Conservation (phyloP, 129 eudicot species). For the Logfia minima region DNA sequence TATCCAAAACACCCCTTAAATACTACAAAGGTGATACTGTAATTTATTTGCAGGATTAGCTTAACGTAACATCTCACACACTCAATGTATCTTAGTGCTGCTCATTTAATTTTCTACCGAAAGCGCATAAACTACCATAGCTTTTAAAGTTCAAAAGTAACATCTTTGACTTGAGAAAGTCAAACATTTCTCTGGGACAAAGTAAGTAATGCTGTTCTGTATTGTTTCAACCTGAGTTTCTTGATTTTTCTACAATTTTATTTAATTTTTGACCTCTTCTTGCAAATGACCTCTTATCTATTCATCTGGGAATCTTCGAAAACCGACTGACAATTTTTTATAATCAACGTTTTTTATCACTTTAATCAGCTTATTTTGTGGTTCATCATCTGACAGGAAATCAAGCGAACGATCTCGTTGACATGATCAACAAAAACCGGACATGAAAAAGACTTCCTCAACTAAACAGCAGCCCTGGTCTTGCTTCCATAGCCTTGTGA, state of each 20-base stretch:
- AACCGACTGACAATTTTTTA: background rate
- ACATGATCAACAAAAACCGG: slow-evolving; percentile 70
- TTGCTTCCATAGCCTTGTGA: slow-evolving; percentile 79
- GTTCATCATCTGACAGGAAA: slow-evolving; percentile 46
- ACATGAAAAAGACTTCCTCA: slow-evolving; percentile 57
- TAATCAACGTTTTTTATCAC: background rate
- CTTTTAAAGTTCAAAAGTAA: too few species aligned
- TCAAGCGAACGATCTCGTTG: slow-evolving; percentile 69
- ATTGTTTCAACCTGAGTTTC: background rate
- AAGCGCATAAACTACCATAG: background rate
- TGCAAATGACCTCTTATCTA: background rate
- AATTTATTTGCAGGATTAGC: background rate
- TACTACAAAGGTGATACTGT: background rate
- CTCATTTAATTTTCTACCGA: background rate
- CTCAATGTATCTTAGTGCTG: background rate
- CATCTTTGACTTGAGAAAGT: too few species aligned
- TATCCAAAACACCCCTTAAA: background rate
- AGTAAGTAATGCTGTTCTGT: background rate
- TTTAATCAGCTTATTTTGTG: background rate
- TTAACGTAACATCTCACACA: background rate
- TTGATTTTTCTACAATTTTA: background rate
- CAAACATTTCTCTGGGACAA: too few species aligned
- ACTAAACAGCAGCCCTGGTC: slow-evolving; percentile 62
- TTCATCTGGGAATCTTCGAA: background rate
- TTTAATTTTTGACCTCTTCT: background rate